These are phyloP conservation scores for Phytopythium ostracodes DNA, from an alignment of 352 stramenopile genomes.

Conservation along the genomic window DNA sequence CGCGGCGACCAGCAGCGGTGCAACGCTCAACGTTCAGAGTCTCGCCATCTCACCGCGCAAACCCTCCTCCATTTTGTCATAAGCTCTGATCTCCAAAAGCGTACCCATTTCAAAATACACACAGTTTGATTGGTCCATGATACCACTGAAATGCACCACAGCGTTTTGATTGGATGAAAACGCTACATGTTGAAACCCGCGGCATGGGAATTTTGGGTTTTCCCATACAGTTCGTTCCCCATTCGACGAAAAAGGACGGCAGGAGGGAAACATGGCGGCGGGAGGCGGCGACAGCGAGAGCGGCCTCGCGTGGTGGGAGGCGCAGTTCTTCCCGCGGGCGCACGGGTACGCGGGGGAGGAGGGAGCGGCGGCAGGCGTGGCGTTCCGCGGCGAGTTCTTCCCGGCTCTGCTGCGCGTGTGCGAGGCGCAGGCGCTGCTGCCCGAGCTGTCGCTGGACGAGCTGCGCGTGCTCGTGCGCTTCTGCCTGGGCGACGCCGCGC, in stretches of 20 bases:
- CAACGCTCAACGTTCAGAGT: constrained; percentile 2
- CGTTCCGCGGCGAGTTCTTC: constrained; percentile 42
- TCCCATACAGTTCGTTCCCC: not conserved
- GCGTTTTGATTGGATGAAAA: not conserved
- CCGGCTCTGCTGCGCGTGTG: constrained; percentile 44
- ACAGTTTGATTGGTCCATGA: not conserved
- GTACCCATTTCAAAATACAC: not conserved
- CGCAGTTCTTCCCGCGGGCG: constrained; percentile 1
- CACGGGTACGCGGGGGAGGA: not conserved
- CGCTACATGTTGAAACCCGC: not conserved
- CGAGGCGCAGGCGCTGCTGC: constrained; percentile 25
- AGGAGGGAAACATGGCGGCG: not conserved
- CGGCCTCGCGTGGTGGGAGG: constrained; percentile 31
- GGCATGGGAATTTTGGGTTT: not conserved
- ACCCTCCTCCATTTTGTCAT: not conserved
- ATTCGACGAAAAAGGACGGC: not conserved
- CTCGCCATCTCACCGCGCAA: not conserved
- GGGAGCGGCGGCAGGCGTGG: constrained; percentile 5
- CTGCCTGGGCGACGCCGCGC: constrained; percentile 39
- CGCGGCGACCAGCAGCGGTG: not conserved
- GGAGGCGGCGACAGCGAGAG: not conserved
- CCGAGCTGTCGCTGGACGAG: constrained; percentile 53
- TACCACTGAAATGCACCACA: not conserved
- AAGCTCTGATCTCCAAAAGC: not conserved
- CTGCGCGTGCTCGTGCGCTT: constrained; percentile 50